Percentiles rank a stretch among this genome's conserved stretches.
phyloP scores from a whole-genome alignment of 768 basidiomycete species.

The Termitomyces sp. region DNA sequence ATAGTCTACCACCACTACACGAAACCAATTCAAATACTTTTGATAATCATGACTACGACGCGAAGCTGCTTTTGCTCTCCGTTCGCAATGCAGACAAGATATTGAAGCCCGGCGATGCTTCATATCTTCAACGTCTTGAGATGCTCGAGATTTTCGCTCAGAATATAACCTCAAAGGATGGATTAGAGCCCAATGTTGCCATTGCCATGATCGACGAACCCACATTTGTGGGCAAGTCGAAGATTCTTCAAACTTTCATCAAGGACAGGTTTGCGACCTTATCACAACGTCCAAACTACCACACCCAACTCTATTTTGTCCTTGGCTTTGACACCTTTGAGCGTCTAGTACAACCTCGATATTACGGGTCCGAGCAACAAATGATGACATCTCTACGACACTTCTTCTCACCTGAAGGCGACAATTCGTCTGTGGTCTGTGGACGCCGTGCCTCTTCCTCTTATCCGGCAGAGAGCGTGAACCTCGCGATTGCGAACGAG shows the following conservation, averaged over 20 bases:
- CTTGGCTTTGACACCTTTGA: conserved; percentile 85
- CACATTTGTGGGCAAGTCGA: conserved; percentile 83
- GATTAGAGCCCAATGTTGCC: conserved; percentile 47
- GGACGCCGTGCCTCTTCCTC: conserved; percentile 38
- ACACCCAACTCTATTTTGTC: conserved; percentile 60
- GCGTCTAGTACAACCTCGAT: conserved; percentile 71
- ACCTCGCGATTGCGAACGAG: conserved; percentile 34
- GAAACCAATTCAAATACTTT: background rate
- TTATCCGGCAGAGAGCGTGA: conserved; percentile 4
- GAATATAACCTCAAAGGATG: conserved; percentile 28
- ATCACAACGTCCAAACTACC: conserved; percentile 5
- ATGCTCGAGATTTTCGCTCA: conserved; percentile 79
- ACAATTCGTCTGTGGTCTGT: conserved; percentile 55
- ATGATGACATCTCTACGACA: conserved; percentile 55
- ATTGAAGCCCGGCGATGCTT: conserved; percentile 66
- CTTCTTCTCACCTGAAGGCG: conserved; percentile 55
- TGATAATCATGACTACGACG: conserved; percentile 48
- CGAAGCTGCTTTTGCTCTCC: conserved; percentile 76
- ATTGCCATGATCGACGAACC: conserved; percentile 85
- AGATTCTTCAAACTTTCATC: conserved; percentile 50
- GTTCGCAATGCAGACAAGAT: conserved; percentile 85
- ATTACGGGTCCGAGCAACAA: conserved; percentile 53
- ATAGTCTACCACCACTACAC: conserved; percentile 26
- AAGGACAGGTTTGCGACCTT: conserved; percentile 26
- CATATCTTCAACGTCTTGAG: conserved; percentile 72